Base-by-base conservation (phyloP, 352 stramenopile genomes). In the Pythium guiyangense region DNA sequence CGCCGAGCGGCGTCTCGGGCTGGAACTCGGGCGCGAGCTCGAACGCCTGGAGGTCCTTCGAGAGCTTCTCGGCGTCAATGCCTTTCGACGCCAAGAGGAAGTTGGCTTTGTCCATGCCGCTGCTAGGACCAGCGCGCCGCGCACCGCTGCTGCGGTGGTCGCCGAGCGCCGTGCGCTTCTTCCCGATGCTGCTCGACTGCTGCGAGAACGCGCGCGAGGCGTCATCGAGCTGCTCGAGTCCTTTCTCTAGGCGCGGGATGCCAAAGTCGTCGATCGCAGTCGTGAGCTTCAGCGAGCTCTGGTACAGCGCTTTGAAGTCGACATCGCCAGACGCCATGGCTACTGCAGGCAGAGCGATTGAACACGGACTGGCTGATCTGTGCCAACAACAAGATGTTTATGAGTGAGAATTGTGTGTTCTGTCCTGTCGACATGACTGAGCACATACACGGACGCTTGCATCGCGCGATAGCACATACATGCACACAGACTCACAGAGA, bases 1-100 rank as follows among this genome's bases (percentile, higher is more conserved):
- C 79, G 34, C 76, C 84, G 37, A 96, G 66, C n/a, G 86, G 74
- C 56, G 88, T 88, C 59, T 92, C 77, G 1, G 86, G 78, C 39
- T 93, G 79, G 49, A 89, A 90, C 37, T 86, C 72, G 11, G 80
- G 73, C 56, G 84, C 67, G 18, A 94, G 73, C 60, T 94, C 79
- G 44, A 93, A 91, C 17, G 82, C 62, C 52, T 90, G 71, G 20
- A 96, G 71, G 37, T 93, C 84, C 46, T 89, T 85, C 18, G 77
- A 86, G 42, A 96, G 74, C 63, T 93, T 92, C 58, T 96, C 85
- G 31, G 87, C 80, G 64, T 96, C 84, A 47, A 95, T 94, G 40
- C 85, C 81, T 53, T 90, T 91, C 29, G 82, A 66, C 2, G 87
- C 87, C 35, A 96, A 61, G 34, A 96, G 63, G 54, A 94, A 96